phyloP scores from a whole-genome alignment of 441 rosid species.

The Populus tomentosa region DNA sequence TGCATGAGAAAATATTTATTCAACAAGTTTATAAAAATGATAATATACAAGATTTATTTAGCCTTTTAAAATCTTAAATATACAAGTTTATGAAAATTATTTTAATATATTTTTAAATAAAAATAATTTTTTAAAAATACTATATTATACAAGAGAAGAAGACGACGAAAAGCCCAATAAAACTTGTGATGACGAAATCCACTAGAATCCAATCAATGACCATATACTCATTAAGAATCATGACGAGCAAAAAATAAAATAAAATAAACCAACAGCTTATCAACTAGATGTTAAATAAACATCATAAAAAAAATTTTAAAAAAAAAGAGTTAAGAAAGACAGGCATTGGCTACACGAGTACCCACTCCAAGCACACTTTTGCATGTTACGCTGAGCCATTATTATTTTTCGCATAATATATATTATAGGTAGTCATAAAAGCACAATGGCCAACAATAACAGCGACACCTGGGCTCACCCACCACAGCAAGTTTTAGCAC shows the following conservation, averaged over 20 bases:
- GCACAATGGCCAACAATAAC: constrained; percentile 32
- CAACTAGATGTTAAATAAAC: not conserved
- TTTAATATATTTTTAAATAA: too few relatives aligned
- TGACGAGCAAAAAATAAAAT: not conserved
- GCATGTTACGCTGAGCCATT: not conserved
- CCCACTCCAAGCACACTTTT: not conserved
- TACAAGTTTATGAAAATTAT: too few relatives aligned
- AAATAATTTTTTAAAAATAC: too few relatives aligned
- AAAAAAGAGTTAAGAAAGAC: not conserved
- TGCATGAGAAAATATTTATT: too few relatives aligned
- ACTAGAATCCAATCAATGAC: constrained; percentile 4
- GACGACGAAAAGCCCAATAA: not conserved
- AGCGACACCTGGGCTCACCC: constrained; percentile 41
- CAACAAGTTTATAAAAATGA: too few relatives aligned
- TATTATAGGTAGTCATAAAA: not conserved
- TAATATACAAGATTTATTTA: too few relatives aligned
- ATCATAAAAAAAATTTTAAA: too few relatives aligned
- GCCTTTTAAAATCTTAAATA: too few relatives aligned
- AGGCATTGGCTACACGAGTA: not conserved
- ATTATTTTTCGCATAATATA: not conserved
- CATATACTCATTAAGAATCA: not conserved
- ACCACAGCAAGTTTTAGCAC: constrained; percentile 18
- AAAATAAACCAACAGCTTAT: not conserved
- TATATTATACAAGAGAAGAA: not conserved
- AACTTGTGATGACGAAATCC: not conserved